A percentile compares a stretch with the other conserved stretches of the same genome.
Evolutionary conservation across 208 protist species (phyloP).

Genomic region (Wallacemonas sp.): DNA sequence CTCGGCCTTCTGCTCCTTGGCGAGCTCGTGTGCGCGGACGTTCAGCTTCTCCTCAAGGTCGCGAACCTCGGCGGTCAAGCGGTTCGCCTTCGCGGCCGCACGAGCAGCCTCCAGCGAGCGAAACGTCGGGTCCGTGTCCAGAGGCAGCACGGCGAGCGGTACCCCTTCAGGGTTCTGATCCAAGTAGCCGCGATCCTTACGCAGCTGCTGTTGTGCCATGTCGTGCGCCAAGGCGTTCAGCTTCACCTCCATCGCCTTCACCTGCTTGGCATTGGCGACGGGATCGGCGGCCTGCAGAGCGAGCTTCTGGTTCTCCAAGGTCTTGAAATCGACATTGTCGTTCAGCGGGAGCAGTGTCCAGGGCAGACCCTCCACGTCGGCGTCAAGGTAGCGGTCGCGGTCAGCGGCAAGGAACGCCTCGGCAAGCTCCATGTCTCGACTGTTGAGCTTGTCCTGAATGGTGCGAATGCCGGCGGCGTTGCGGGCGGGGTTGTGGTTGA

Average conservation of each 20-base stretch:
- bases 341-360: slow-evolving; percentile 45
- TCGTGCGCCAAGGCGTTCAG: slow-evolving; percentile 54
- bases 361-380: slow-evolving; percentile 48
- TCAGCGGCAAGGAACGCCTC: slow-evolving; percentile 51
- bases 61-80: slow-evolving; percentile 28
- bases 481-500: slow-evolving; percentile 51
- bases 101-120: slow-evolving; percentile 61
- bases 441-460: slow-evolving; percentile 44
- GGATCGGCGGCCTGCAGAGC: slow-evolving; percentile 22
- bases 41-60: slow-evolving; percentile 74
- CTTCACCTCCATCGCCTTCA: slow-evolving; percentile 42
- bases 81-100: slow-evolving; percentile 47
- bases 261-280: slow-evolving; percentile 17
- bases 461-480: slow-evolving; percentile 50
- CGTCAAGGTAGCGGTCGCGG: slow-evolving; percentile 62
- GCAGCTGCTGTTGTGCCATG: slow-evolving; percentile 49
- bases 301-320: slow-evolving; percentile 47
- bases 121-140: slow-evolving; percentile 60
- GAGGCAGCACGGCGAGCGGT: slow-evolving; percentile 45
- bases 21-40: slow-evolving; percentile 56
- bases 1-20: slow-evolving; percentile 46
- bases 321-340: slow-evolving; percentile 54
- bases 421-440: slow-evolving; percentile 41
- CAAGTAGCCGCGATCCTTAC: slow-evolving; percentile 59
- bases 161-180: slow-evolving; percentile 64